A percentile compares a stretch with the other conserved stretches of the same genome.
These are phyloP conservation scores for Calonectria pseudoturangicola DNA, from an alignment of 2,329 filamentous ascomycete species.

Conservation along the genomic window DNA sequence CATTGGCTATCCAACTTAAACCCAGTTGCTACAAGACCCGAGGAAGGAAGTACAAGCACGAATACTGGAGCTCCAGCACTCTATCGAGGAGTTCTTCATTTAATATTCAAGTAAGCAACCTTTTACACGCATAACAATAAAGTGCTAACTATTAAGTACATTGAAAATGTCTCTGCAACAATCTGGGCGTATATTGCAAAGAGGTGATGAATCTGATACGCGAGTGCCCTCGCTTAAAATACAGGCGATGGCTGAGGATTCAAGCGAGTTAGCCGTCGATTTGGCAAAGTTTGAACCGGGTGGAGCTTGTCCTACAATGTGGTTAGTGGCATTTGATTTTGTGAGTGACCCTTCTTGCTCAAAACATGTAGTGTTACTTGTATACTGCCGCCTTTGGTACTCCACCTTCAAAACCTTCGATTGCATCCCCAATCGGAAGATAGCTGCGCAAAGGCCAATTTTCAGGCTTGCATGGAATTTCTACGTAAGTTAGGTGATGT, in stretches of 20 bases:
- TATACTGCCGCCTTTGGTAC: not conserved
- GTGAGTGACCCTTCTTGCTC: not conserved
- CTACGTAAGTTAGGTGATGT: not conserved
- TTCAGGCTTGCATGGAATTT: not conserved
- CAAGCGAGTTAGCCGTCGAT: not conserved
- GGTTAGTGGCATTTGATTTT: not conserved
- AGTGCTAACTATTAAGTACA: not conserved
- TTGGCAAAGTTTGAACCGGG: not conserved
- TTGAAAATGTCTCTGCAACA: slow-evolving; percentile 6
- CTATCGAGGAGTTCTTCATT: not conserved
- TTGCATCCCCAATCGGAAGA: not conserved
- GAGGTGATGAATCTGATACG: not conserved
- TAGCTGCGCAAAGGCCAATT: not conserved
- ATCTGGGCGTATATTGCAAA: not conserved
- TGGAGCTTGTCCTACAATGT: slow-evolving; percentile 6
- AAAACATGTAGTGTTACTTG: not conserved
- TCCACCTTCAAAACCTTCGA: not conserved
- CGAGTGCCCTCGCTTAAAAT: not conserved
- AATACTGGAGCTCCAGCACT: not conserved
- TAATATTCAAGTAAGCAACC: not conserved
- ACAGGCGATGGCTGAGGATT: not conserved
- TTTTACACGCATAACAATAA: rapidly evolving
- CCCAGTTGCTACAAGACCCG: not conserved
- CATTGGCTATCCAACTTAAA: not conserved
- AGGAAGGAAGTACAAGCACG: no score